Evolutionary conservation across 2,329 filamentous ascomycete genomes (phyloP), one percentile per base, ranked within the genome.

Genomic region (Pseudonectria buxi): DNA sequence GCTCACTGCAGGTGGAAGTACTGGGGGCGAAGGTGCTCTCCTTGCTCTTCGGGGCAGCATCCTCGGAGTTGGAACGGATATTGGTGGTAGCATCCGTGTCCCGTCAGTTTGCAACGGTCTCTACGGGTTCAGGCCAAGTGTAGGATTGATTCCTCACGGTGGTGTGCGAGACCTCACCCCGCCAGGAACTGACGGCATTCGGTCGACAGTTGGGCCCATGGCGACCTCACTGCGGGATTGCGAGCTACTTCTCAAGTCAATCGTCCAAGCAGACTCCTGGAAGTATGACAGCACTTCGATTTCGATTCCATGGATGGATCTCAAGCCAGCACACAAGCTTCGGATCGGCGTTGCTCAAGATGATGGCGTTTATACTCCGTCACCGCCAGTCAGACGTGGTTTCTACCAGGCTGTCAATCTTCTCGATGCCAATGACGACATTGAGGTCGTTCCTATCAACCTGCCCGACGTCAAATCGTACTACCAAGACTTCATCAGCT

Each of bases 1-100:
- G 6, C 29, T 40, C 6, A 26, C 33, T 2, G 24, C 41, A 3
- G 43, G 45, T 4, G 45, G 45, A 2, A 41, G 35, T 10, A 40
- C 45, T 2, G 43, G 45, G 6, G 45, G 45, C 10, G 39, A 43
- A 25, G 39, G 24, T n/a, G 35, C 39, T 9, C 31, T 37, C 7
- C 26, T 44, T 11, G 35, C 33, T 7, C 31, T 39, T 10, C 25
- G 36, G 4, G 39, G 37, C 4, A 37, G 29, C 10, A 24, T 40
- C 11, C 7, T 43, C 3, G 45, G 43, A 2, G 38, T 33, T 22
- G 45, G 37, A 4, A 46, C 37, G 5, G 44, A 47, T 15, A 37
- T 45, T 25, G 44, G 41, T 4, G 44, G 44, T 5, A 45, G 42
- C 14, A 33, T 47, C n/a, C 37, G 42, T 6, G 32, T 37, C 10